Conservation (phyloP, 257 asterid genomes). For the Solanum virginianum region DNA sequence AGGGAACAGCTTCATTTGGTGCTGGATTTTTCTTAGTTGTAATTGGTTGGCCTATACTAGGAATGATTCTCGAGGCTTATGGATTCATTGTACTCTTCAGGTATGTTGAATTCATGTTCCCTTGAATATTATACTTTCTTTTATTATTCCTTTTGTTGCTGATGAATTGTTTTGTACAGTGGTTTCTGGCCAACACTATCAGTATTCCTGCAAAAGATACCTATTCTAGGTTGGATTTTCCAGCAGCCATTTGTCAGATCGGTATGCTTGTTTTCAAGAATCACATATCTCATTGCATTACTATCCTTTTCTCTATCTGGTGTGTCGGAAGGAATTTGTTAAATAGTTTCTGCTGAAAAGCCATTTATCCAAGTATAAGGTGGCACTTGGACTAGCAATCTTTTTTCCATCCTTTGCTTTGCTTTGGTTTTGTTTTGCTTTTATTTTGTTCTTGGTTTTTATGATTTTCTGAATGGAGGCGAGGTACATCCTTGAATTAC, state of each 20-base stretch:
- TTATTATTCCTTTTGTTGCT: constrained; percentile 4
- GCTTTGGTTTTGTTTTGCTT: not conserved
- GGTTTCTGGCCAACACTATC: constrained; percentile 98
- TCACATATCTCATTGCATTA: not conserved
- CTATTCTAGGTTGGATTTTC: constrained; percentile 82
- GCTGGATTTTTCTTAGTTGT: constrained; percentile 76
- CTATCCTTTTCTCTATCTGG: not conserved
- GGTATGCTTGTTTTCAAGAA: constrained; percentile 29
- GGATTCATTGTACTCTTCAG: constrained; percentile 95
- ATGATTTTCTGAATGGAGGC: not conserved
- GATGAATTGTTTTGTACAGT: constrained; percentile 35
- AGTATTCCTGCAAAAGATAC: constrained; percentile 89
- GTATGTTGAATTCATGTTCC: constrained; percentile 10
- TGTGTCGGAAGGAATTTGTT: not conserved
- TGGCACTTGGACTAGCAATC: not conserved
- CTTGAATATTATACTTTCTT: not conserved
- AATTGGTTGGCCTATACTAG: constrained; percentile 89
- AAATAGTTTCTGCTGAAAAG: not conserved
- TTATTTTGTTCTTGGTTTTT: not conserved
- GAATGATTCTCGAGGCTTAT: constrained; percentile 92
- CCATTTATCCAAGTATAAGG: not conserved
- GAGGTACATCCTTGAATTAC: not conserved
- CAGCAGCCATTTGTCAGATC: constrained; percentile 91
- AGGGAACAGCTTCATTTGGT: constrained; percentile 81
- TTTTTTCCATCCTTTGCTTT: not conserved